Base-by-base conservation (phyloP, 2,329 filamentous ascomycete genomes). In the Penicillium fuscoglaucum region DNA sequence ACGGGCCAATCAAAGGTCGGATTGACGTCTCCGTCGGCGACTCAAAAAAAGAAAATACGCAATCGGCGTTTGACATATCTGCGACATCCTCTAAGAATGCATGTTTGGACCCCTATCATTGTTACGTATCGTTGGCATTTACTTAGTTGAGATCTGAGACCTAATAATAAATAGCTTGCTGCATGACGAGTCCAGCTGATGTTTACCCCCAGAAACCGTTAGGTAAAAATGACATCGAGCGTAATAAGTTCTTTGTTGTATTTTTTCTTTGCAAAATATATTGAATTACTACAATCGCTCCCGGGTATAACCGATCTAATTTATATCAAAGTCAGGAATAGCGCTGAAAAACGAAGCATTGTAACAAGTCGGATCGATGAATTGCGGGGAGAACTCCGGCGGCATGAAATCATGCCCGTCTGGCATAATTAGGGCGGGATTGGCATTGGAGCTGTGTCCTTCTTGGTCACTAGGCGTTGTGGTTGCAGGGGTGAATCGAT, bases 341-440 rank as follows among this genome's bases (percentile, higher is more conserved):
- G 65, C 61, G 2, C 63, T 70, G 51, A 70, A 70, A 55, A 70
- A 70, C 0, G 68, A 68, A 37, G 68, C 61, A 39, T 68, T 70
- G 52, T 70, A 70, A 45, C 70, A 72, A 2, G 70, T 71, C 4
- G 70, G 70, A 54, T 72, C 70, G 10, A 72, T 66, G 24, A 71
- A 72, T 6, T 63, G 62, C 4, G 69, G 68, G 12, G 60, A 39
- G 8, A 71, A 59, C 15, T 67, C 68, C 15, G 68, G 69, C 5
- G 66, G 67, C 49, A 69, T 48, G 21, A 72, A 57, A 10, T 68
- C 66, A 19, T 70, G 68, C 1, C 66, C 64, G 7, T 71, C 69
- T 13, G 64, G 43, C 28, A 69, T 41, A 15, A 60, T 59, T 6
- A 59, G 43, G 0, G 51, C 54, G 13, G 61, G 59, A 17, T 65